A percentile compares a stretch with the other conserved stretches of the same genome.
phyloP scores from a whole-genome alignment of 2,329 filamentous ascomycete genomes.

The Coccinonectria pachysandricola region DNA sequence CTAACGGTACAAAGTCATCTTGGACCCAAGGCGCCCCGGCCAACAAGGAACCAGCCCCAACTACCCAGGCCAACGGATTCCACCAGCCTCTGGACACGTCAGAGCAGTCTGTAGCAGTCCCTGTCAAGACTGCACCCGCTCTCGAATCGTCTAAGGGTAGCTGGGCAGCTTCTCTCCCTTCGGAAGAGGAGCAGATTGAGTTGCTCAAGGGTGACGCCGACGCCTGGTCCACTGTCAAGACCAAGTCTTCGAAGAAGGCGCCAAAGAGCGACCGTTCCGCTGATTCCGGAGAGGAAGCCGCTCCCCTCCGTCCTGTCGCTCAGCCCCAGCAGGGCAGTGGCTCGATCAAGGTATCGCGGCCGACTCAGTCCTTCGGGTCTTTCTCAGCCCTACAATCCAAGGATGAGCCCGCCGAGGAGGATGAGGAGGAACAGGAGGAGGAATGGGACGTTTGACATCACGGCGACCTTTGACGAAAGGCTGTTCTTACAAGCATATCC shows the following conservation, averaged over 20 bases:
- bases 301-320: constrained; percentile 17
- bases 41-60: constrained; percentile 20
- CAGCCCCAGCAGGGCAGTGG: constrained; percentile 22
- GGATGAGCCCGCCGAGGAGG: constrained; percentile 30
- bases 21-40: constrained; percentile 31
- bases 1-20: constrained; percentile 30
- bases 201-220: constrained; percentile 40
- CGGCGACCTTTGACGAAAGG: too few species aligned
- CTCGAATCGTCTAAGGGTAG: constrained; percentile 25
- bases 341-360: constrained; percentile 19
- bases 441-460: constrained; percentile 46
- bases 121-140: constrained; percentile 20
- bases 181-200: constrained; percentile 54
- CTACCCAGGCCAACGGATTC: constrained; percentile 24
- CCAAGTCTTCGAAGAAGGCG: constrained; percentile 34
- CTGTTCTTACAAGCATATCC: too few species aligned
- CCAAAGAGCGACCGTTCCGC: constrained; percentile 28
- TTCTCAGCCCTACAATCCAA: constrained; percentile 39
- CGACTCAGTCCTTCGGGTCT: constrained; percentile 31
- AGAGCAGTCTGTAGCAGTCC: too few species aligned
- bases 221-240: constrained; percentile 52
- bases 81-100: constrained; percentile 49
- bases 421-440: constrained; percentile 27
- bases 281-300: constrained; percentile 26
- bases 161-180: constrained; percentile 43